Evolutionary conservation across 768 basidiomycete genomes (phyloP).

Genomic region (Psilocybe sp.): DNA sequence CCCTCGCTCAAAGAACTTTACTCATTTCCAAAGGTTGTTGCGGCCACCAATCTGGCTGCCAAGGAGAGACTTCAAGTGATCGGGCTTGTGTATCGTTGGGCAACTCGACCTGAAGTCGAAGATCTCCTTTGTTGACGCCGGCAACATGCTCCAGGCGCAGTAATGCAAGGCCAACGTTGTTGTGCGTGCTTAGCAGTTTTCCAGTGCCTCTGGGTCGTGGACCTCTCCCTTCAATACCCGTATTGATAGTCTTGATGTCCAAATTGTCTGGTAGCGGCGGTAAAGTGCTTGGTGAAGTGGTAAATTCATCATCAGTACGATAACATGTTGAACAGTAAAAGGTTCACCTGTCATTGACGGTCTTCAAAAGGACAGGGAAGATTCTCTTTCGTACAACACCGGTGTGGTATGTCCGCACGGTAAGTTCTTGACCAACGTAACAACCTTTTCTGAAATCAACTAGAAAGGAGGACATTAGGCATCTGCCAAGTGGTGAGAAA

Average conservation of each 20-base stretch:
- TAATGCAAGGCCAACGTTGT: constrained; percentile 72
- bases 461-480: constrained; percentile 15
- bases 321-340: constrained; percentile 2
- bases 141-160: constrained; percentile 76
- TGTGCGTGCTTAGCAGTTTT: constrained; percentile 61
- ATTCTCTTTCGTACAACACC: constrained; percentile 90
- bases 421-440: constrained; percentile 96
- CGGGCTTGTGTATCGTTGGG: constrained; percentile 17
- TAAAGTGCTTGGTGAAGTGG: constrained; percentile 3
- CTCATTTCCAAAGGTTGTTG: constrained; percentile 7
- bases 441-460: constrained; percentile 98
- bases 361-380: constrained; percentile 62
- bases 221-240: constrained; percentile 13
- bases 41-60: constrained; percentile 73
- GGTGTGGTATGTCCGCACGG: constrained; percentile 94
- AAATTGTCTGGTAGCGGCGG: constrained; percentile 28
- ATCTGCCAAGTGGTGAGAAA: constrained; percentile 1
- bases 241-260: constrained; percentile 30
- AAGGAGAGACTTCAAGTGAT: constrained; percentile 51
- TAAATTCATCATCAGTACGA: not conserved
- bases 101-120: constrained; percentile 38
- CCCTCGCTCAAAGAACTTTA: not conserved
- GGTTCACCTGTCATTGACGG: constrained; percentile 36
- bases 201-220: constrained; percentile 72
- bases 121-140: constrained; percentile 45